phyloP scores from a whole-genome alignment of 352 stramenopile genomes.

The Plasmopara muralis region DNA sequence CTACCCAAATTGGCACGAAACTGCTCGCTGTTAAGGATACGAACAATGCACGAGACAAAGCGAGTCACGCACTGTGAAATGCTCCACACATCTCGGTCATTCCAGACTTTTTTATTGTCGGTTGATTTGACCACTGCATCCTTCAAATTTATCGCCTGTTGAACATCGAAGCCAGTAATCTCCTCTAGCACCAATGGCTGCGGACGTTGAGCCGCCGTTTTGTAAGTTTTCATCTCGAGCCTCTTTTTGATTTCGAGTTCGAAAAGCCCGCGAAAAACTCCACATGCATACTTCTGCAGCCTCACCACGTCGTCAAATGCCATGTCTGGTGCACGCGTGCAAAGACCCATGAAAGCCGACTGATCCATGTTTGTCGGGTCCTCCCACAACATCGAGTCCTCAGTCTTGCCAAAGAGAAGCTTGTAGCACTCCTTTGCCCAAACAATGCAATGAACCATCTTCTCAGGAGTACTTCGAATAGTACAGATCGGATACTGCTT shows the following conservation, averaged over 20 bases:
- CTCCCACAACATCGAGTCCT: slow-evolving; percentile 95
- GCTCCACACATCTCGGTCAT: slow-evolving; percentile 83
- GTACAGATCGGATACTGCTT: slow-evolving; percentile 99
- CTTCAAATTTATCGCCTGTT: slow-evolving; percentile 32
- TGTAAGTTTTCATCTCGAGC: slow-evolving; percentile 95
- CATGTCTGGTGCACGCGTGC: slow-evolving; percentile 42
- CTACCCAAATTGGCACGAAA: slow-evolving; percentile 55
- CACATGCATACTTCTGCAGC: slow-evolving; percentile 58
- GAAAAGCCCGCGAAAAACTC: slow-evolving; percentile 89
- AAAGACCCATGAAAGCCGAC: slow-evolving; percentile 78
- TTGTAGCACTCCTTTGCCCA: slow-evolving; percentile 94
- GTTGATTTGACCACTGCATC: slow-evolving; percentile 16
- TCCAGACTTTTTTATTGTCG: slow-evolving; percentile 52
- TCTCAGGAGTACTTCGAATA: slow-evolving; percentile 97
- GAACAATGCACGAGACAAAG: slow-evolving; percentile 67
- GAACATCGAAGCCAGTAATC: slow-evolving; percentile 37
- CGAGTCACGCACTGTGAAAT: slow-evolving; percentile 83
- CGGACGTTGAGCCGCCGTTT: slow-evolving; percentile 89
- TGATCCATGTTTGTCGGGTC: slow-evolving; percentile 71
- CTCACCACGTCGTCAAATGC: slow-evolving; percentile 32
- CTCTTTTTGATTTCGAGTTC: slow-evolving; percentile 95
- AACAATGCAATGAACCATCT: slow-evolving; percentile 99
- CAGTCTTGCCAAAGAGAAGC: slow-evolving; percentile 75
- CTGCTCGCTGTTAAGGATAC: slow-evolving; percentile 52
- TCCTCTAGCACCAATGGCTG: slow-evolving; percentile 63